phyloP scores from a whole-genome alignment of 2,329 filamentous ascomycete genomes.

The Alternaria sp. region DNA sequence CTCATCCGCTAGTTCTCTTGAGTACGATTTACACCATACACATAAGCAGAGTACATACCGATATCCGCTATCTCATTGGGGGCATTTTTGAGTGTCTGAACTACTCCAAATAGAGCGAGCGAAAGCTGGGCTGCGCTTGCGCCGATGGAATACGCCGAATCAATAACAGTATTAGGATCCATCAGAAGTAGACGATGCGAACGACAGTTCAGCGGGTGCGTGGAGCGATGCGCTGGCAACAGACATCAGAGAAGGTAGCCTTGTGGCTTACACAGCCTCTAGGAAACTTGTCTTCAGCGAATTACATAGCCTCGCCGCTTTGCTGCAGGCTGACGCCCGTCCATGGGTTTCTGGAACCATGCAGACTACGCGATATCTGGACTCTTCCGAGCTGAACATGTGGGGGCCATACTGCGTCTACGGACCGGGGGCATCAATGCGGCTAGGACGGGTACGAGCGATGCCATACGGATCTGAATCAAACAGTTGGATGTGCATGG shows the following conservation, averaged over 20 bases:
- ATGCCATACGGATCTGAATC: background rate
- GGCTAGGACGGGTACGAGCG: background rate
- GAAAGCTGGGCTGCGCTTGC: slow-evolving; percentile 23
- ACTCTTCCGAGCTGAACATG: background rate
- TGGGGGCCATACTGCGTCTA: background rate
- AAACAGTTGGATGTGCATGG: no score
- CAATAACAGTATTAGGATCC: background rate
- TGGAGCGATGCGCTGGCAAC: background rate
- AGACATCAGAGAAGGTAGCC: background rate
- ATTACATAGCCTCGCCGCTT: background rate
- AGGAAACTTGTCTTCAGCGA: no score
- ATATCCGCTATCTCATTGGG: slow-evolving; percentile 24
- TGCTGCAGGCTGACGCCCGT: background rate
- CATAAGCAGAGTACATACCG: background rate
- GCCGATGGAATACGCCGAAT: slow-evolving; percentile 3
- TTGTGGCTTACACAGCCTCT: slow-evolving; percentile 13
- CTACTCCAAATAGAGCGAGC: slow-evolving; percentile 20
- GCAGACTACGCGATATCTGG: background rate
- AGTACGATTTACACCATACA: background rate
- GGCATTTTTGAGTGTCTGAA: slow-evolving; percentile 22
- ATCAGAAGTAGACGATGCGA: slow-evolving; percentile 1
- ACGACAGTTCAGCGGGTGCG: background rate
- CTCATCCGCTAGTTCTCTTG: slow-evolving; percentile 1
- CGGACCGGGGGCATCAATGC: background rate
- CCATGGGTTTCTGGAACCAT: background rate